Evolutionary conservation across 2,329 filamentous ascomycete species (phyloP).

Genomic region (Chaetomium strumarium): DNA sequence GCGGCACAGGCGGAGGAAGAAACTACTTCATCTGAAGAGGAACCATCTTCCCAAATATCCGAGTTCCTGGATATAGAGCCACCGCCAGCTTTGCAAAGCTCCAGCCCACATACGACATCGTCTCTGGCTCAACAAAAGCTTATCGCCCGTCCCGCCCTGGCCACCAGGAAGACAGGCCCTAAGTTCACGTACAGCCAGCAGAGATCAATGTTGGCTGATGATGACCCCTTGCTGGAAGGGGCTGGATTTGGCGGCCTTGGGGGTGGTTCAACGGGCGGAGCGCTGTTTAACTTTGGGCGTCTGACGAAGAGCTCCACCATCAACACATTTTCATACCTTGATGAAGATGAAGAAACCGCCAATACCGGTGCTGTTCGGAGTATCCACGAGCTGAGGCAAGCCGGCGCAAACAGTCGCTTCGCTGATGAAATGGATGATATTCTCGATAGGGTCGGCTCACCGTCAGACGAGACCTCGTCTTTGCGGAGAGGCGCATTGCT

Average conservation of each 20-base stretch:
- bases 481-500: conserved; percentile 53
- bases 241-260: conserved; percentile 21
- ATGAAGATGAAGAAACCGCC: conserved; percentile 38
- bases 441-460: conserved; percentile 52
- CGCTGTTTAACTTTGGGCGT: conserved; percentile 24
- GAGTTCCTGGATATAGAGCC: not conserved
- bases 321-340: conserved; percentile 34
- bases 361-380: conserved; percentile 51
- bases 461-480: conserved; percentile 41
- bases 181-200: conserved; percentile 37
- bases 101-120: conserved; percentile 24
- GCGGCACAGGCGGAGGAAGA: conserved; percentile 35
- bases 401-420: conserved; percentile 60
- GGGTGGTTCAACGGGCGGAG: conserved; percentile 15
- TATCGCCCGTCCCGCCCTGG: conserved; percentile 21
- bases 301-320: conserved; percentile 21
- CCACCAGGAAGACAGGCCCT: conserved; percentile 30
- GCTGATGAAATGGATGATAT: conserved; percentile 61
- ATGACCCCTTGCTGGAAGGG: conserved; percentile 20
- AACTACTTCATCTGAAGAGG: conserved; percentile 29
- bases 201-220: conserved; percentile 32
- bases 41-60: conserved; percentile 16
- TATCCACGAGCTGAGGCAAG: conserved; percentile 60
- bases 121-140: conserved; percentile 17
- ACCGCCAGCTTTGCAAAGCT: conserved; percentile 8